Evolutionary conservation across 2,329 filamentous ascomycete species (phyloP), one percentile per base, ranked within the genome.

Genomic region (Ceratocystiopsis sp.): DNA sequence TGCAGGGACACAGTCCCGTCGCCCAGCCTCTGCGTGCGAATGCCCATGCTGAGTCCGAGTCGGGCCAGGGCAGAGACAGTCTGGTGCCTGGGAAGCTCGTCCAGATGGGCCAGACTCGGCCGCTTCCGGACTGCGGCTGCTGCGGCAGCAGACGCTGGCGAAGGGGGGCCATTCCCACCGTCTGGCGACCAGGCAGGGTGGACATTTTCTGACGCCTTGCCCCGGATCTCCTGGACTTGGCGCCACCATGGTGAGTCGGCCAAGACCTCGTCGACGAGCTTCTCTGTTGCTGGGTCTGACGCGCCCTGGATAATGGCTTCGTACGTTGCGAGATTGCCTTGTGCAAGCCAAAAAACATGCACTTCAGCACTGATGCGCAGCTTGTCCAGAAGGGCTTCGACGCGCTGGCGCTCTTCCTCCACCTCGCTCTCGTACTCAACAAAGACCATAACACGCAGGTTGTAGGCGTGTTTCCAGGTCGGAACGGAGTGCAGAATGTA

Each of bases 381-480:
- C 55, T 89, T 93, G 18, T 84, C 80, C 1, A 93, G 66, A 2
- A 93, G 65, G 1, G 79, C 74, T 46, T 74, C 74, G 15, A 93
- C 79, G 45, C 84, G 68, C 2, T 70, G 72, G 34, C 74, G 67
- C 58, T 93, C 85, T 58, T 93, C 82, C 35, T 80, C 74, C 1
- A 93, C 78, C 51, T 93, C 85, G 21, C 68, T 75, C 55, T 91
- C 84, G 51, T 93, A 93, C 54, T 93, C 85, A 17, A 93, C 85
- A 57, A 93, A 93, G 0, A 93, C 84, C 43, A 81, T 74, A 4
- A 93, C 81, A 35, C 85, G 77, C 9, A 93, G 61, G 36, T 66
- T 69, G 56, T 83, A 91, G 0, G 69, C 71, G 42, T 73, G 75
- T 52, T 80, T 83, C 84, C 84, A 93, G 0, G 79, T 75, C 3